Base-by-base conservation (phyloP, 768 basidiomycete genomes). In the Gymnopilus junonius region DNA sequence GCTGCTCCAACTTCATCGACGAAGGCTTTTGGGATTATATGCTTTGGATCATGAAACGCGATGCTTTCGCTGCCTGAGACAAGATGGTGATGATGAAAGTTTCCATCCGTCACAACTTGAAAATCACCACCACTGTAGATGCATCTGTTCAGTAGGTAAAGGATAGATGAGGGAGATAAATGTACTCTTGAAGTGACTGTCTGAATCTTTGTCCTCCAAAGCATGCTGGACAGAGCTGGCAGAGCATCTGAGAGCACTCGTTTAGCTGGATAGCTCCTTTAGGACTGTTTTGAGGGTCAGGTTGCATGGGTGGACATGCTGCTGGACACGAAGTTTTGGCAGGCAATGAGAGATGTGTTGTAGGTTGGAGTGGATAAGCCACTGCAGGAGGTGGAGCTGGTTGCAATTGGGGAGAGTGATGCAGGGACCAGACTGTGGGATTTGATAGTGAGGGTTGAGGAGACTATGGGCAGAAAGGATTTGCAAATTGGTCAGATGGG, bases 21-120 rank as follows among this genome's bases (percentile, higher is more conserved):
- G 11, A 73, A 62, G 0, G 45, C 59, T 29, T 80, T 79, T 0
- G 73, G 62, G 23, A 82, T 27, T 25, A 82, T 71, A 39, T 75
- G 76, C 0, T 59, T 48, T 0, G 76, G 76, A 1, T 76, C 61
- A 25, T 79, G 76, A 31, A 76, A 77, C 3, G 55, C n/a, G 0
- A 76, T 74, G 27, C 74, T 69, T 40, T 80, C 71, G 3, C 76
- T 77, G 0, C 71, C 74, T 3, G 61, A 50, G 0, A 43, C n/a
- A 4, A 69, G 54, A 59, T 83, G 80, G 0, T 71, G 65, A 58
- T 82, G 77, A 48, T 78, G 74, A 61, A 81, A 81, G 40, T 79
- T 80, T 0, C 77, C 77, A 69, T 81, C 79, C 0, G 69, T 67
- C 0, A 70, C 71, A 0, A 82, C 63, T 37, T 80, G 77, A 10